Percentiles rank a stretch among this genome's conserved stretches.
Evolutionary conservation across 352 stramenopile species (phyloP).

Genomic region (Globisporangium parvum): DNA sequence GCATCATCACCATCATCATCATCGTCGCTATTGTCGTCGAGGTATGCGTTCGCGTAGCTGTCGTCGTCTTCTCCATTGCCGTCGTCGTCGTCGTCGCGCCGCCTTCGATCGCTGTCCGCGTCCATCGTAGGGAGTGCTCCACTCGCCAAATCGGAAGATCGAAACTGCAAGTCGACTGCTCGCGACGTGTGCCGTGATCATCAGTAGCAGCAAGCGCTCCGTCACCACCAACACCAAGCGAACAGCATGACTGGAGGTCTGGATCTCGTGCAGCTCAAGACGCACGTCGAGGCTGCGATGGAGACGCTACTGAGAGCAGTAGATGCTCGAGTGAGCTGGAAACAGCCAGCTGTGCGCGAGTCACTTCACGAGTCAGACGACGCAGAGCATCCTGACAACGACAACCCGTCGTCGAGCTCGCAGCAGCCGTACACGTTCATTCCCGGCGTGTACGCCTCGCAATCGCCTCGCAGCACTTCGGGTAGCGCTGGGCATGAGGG

Average conservation of each 20-base stretch:
- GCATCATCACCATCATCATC: conserved; percentile 28
- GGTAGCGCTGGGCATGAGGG: background rate
- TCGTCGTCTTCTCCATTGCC: conserved; percentile 20
- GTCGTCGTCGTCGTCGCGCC: conserved; percentile 18
- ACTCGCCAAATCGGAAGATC: too few species aligned
- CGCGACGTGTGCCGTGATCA: too few species aligned
- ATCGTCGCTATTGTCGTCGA: too few species aligned
- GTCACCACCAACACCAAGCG: too few species aligned
- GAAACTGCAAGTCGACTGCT: too few species aligned
- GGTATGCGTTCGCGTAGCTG: conserved; percentile 34
- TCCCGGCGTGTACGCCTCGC: conserved; percentile 44
- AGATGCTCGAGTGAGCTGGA: conserved; percentile 61
- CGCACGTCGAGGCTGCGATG: conserved; percentile 48
- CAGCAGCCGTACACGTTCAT: conserved; percentile 41
- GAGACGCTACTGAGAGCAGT: conserved; percentile 50
- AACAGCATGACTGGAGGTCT: conserved; percentile 18
- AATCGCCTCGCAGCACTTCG: too few species aligned
- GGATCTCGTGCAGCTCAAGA: conserved; percentile 42
- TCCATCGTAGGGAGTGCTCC: background rate
- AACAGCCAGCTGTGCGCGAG: conserved; percentile 5
- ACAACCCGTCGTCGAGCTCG: background rate
- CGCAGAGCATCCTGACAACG: background rate
- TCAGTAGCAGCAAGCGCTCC: too few species aligned
- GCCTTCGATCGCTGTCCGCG: conserved; percentile 8
- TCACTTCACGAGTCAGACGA: background rate